Conservation (phyloP, 345 rosid genomes). For the Lumnitzera racemosa region DNA sequence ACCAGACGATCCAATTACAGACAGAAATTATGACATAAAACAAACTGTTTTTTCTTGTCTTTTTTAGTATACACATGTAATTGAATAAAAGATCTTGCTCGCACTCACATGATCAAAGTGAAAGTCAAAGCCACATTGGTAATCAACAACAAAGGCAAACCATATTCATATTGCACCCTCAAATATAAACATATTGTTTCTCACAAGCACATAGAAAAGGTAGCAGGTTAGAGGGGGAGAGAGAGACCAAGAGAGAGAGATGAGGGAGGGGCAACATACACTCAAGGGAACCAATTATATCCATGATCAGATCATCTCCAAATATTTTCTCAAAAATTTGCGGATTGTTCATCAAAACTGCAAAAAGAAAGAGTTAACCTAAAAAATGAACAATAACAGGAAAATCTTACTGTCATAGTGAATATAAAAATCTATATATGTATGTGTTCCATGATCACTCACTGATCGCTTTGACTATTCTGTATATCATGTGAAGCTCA, state of each 20-base stretch:
- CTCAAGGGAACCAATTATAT: conserved; percentile 84
- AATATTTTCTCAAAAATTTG: conserved; percentile 74
- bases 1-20: too few relatives aligned
- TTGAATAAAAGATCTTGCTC: too few relatives aligned
- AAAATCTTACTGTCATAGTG: background rate
- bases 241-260: conserved; percentile 16
- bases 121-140: too few relatives aligned
- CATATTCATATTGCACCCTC: too few relatives aligned
- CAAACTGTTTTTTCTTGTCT: too few relatives aligned
- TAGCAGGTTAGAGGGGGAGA: background rate
- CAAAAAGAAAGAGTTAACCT: conserved; percentile 16
- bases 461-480: conserved; percentile 82
- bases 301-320: conserved; percentile 83
- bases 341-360: conserved; percentile 79
- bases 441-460: conserved; percentile 12
- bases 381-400: conserved; percentile 1
- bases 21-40: too few relatives aligned
- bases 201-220: too few relatives aligned
- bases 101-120: too few relatives aligned
- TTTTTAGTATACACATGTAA: too few relatives aligned
- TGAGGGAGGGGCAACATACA: conserved; percentile 25
- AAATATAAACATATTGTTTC: too few relatives aligned
- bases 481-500: conserved; percentile 74
- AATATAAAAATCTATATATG: too few relatives aligned
- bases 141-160: too few relatives aligned